phyloP scores from a whole-genome alignment of 805 yeast species.

The Candida railenensis region DNA sequence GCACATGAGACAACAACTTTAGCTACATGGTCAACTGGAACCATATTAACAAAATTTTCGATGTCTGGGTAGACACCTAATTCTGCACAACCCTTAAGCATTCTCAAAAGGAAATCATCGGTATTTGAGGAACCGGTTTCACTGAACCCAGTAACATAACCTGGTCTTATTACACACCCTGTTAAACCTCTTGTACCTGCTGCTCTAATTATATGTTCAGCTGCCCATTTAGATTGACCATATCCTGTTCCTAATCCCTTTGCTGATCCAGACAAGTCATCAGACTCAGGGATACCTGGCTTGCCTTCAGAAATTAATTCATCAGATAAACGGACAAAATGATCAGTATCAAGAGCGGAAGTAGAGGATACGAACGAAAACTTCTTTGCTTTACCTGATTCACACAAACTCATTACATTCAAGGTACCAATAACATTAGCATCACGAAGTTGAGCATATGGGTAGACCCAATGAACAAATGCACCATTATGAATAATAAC shows the following conservation, averaged over 20 bases:
- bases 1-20: slow-evolving; percentile 83
- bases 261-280: slow-evolving; percentile 79
- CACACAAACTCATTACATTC: slow-evolving; percentile 76
- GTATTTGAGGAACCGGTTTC: slow-evolving; percentile 87
- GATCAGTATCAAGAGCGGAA: slow-evolving; percentile 82
- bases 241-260: slow-evolving; percentile 86
- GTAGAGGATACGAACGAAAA: slow-evolving; percentile 95
- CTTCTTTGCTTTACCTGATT: slow-evolving; percentile 77
- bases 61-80: slow-evolving; percentile 85
- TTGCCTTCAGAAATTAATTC: slow-evolving; percentile 60
- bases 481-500: slow-evolving; percentile 96
- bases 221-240: slow-evolving; percentile 98
- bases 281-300: slow-evolving; percentile 77
- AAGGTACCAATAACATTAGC: slow-evolving; percentile 90
- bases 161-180: slow-evolving; percentile 93
- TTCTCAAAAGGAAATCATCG: slow-evolving; percentile 91
- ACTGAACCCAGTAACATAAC: slow-evolving; percentile 89
- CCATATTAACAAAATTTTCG: slow-evolving; percentile 87
- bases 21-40: slow-evolving; percentile 98
- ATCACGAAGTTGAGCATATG: slow-evolving; percentile 84
- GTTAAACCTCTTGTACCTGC: slow-evolving; percentile 87
- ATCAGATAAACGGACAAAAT: slow-evolving; percentile 78
- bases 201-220: slow-evolving; percentile 81
- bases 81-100: slow-evolving; percentile 93
- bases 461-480: slow-evolving; percentile 97